Base-by-base conservation (phyloP, 2,329 filamentous ascomycete genomes). In the Talaromyces sp. region DNA sequence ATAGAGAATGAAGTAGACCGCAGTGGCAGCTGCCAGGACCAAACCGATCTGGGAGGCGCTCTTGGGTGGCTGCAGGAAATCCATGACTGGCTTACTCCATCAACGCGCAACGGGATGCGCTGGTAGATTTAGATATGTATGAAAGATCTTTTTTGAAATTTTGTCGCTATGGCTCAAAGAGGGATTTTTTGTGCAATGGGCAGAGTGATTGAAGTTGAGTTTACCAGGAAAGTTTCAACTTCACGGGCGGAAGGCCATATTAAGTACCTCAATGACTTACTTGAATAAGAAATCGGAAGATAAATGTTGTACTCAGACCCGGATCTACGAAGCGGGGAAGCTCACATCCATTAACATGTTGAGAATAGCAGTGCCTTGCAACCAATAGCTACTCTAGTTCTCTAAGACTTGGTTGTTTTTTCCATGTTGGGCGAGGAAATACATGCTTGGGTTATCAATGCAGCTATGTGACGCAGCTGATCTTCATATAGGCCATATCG, bases 1-100 rank as follows among this genome's bases (percentile, higher is more conserved):
- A 19, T 60, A 65, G 6, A 73, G 51, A 27, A 60, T 39, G 10
- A 72, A 46, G 44, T 64, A 74, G 10, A 63, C n/a, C 9, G 57
- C 62, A n/a, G 49, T 60, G 16, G 64, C 52, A 33, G 55, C 52
- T 30, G 67, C 6, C 10, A 69, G 17, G 24, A 61, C 22, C 1
- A 69, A 30, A 16, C 66, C 63, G 6, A 65, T 17, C 14, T 56
- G 50, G 64, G 64, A 70, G 45, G 60, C 17, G 30, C 57, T 61
- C 27, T 64, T 57, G 11, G 47, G 33, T 10, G 44, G 50, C 14
- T 48, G 48, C 1, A 61, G 27, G 2, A 42, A 14, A 49, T 64
- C 48, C 67, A 69, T 68, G 22, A 22, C 33, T 33, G n/a, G 48
- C 7, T 39, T 50, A 49, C 16, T 47, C 29, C 42, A 54, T 56